Evolutionary conservation across 495 filamentous ascomycete genomes (phyloP), one percentile per base, ranked within the genome.

Genomic region (Annulohypoxylon stygium): DNA sequence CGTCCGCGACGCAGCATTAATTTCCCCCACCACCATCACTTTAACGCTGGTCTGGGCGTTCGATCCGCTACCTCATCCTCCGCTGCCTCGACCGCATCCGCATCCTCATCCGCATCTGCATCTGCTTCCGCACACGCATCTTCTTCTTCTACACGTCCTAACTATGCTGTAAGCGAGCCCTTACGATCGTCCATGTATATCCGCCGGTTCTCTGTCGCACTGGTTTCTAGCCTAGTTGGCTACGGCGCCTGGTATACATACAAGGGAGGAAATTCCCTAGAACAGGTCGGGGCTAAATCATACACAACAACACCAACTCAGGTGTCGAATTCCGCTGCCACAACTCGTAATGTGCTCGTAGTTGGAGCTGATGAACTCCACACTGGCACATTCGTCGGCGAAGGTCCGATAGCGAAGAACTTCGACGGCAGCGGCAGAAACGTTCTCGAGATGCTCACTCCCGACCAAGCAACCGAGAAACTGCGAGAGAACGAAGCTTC

Each of bases 361-460:
- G 92, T 98, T 48, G 92, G 93, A 61, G 89, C 93, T 76, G 93
- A 95, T 75, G 88, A 93, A 78, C 87, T 97, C 41, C 97, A 93
- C 73, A 94, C 93, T 12, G 90, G 91, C 16, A 91, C 92, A 0
- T 87, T 95, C 25, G 87, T 90, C n/a, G 91, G 90, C 67, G 91
- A 94, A 74, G 91, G 89, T 26, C 95, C 95, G 16, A 87, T 99
- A 69, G 90, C 90, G 48, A 98, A 98, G 81, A 88, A 92, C 71
- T 92, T 91, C 1, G 93, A 95, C 81, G 83, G 85, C 54, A 90
- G 92, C 76, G 95, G 95, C 43, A 88, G 90, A 69, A 92, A 92
- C 75, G 90, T 97, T 20, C 82, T 98, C 36, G 94, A 96, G 82
- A 98, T 98, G 95, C 83, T 99, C 81, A 97, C 94, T 1, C 95